phyloP scores from a whole-genome alignment of 169 alveolate genomes.

The Cryptosporidium felis region DNA sequence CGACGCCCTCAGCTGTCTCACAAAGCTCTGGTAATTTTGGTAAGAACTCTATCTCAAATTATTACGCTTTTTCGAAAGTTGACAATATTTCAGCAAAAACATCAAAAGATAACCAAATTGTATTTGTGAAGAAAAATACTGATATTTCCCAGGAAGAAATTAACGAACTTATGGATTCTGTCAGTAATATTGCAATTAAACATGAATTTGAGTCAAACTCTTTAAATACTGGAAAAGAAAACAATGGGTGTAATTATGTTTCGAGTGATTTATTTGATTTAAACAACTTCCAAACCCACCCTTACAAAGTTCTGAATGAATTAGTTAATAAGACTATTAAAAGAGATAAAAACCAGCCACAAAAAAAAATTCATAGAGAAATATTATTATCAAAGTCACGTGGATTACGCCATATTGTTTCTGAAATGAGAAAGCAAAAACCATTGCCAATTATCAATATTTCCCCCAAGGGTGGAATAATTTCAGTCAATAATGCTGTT shows the following conservation, averaged over 20 bases:
- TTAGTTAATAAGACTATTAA: background rate
- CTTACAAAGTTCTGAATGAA: background rate
- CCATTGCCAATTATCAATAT: constrained; percentile 51
- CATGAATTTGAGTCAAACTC: too few relatives aligned
- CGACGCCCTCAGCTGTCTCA: constrained; percentile 66
- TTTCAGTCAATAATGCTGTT: constrained; percentile 29
- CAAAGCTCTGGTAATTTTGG: background rate
- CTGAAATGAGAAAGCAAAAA: constrained; percentile 61
- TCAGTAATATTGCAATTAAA: too few relatives aligned
- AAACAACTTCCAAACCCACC: too few relatives aligned
- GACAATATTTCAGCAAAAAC: constrained; percentile 23
- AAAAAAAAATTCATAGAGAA: background rate
- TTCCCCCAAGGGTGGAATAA: constrained; percentile 48
- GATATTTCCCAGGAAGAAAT: too few relatives aligned
- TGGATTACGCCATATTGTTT: constrained; percentile 50
- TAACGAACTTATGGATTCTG: too few relatives aligned
- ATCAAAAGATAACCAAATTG: background rate
- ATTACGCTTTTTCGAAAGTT: constrained; percentile 14
- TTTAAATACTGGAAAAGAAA: too few relatives aligned
- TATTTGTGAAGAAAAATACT: constrained; percentile 15
- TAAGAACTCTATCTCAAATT: constrained; percentile 14
- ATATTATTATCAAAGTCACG: constrained; percentile 62
- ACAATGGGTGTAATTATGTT: too few relatives aligned
- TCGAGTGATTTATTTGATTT: too few relatives aligned
- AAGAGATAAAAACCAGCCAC: background rate